Evolutionary conservation across 306 rosid species (phyloP), one percentile per base, ranked within the genome.

Genomic region (cucumber (Cucumis sativus)): DNA sequence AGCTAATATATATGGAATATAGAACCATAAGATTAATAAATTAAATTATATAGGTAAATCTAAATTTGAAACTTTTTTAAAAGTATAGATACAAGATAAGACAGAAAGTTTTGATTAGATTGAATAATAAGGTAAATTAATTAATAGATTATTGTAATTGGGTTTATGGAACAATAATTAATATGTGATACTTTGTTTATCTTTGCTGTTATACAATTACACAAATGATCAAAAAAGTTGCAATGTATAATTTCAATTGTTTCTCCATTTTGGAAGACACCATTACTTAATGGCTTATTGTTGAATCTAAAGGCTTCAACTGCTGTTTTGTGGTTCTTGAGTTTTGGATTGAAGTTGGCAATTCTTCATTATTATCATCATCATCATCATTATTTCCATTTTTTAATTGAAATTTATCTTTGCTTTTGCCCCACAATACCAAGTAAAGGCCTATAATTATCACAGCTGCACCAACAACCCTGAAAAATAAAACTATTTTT

Each of bases 351-450:
- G 76, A 71, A 49, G 41, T 71, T 49, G 76, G 76, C 28, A 71
- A 41, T 43, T 68, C 35, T 2, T 68, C n/a, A 40, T 7, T 52
- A 6, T 16, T 52, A 6, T 45, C 0, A 45, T 45, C 4, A 45
- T 45, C 11, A 45, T 45, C 3, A 45, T 45, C 5, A 45, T 45
- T 11, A 10, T 39, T 5, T 10, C 33, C 35, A 43, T 33, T 12
- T 71, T 71, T 71, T 3, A 49, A 25, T 71, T 11, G 59, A 49
- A 47, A 0, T 10, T 71, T 4, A 49, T 71, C 76, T 45, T 71
- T 71, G 21, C 76, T 71, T 23, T 71, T 71, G 0, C 76, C 76
- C 76, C 76, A 71, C 76, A 71, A n/a, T 23, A 71, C 76, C 59
- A 71, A 25, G 76, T 71, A 71, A 23, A 71, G 76, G 14, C 76